Conservation (phyloP, 495 filamentous ascomycete species). For the Penicillium cosmopolitanum region DNA sequence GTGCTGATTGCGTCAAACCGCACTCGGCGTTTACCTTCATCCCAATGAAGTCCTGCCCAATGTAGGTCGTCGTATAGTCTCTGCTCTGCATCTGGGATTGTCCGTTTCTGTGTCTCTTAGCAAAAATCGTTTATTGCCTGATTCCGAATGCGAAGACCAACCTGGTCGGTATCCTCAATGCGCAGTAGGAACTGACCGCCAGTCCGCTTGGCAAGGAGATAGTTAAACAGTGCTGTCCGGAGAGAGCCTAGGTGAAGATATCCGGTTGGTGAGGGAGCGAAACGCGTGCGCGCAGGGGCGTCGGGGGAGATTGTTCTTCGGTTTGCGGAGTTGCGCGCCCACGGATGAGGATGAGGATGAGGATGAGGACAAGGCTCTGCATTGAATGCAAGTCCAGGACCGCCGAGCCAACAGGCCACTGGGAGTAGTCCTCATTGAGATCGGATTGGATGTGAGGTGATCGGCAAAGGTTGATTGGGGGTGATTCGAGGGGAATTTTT, state of each 20-base stretch:
- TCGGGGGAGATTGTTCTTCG: slow-evolving; percentile 56
- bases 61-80: slow-evolving; percentile 74
- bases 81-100: slow-evolving; percentile 75
- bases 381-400: slow-evolving; percentile 48
- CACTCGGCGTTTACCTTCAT: slow-evolving; percentile 66
- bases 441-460: slow-evolving; percentile 1
- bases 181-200: slow-evolving; percentile 91
- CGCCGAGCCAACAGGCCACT: slow-evolving; percentile 37
- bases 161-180: slow-evolving; percentile 95
- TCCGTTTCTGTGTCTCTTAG: slow-evolving; percentile 67
- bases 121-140: slow-evolving; percentile 4
- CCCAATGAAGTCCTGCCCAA: slow-evolving; percentile 92
- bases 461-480: background rate
- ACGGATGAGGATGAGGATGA: slow-evolving; percentile 35
- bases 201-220: slow-evolving; percentile 81
- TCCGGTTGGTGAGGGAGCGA: slow-evolving; percentile 94
- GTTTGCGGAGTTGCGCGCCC: slow-evolving; percentile 31
- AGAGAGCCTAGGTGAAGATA: slow-evolving; percentile 90
- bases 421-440: slow-evolving; percentile 33
- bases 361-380: slow-evolving; percentile 41
- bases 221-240: slow-evolving; percentile 91
- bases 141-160: slow-evolving; percentile 37
- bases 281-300: slow-evolving; percentile 81
- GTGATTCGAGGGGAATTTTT: slow-evolving; percentile 9
- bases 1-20: background rate